Conservation (phyloP, 306 rosid species). For the Trichosanthes truncata region DNA sequence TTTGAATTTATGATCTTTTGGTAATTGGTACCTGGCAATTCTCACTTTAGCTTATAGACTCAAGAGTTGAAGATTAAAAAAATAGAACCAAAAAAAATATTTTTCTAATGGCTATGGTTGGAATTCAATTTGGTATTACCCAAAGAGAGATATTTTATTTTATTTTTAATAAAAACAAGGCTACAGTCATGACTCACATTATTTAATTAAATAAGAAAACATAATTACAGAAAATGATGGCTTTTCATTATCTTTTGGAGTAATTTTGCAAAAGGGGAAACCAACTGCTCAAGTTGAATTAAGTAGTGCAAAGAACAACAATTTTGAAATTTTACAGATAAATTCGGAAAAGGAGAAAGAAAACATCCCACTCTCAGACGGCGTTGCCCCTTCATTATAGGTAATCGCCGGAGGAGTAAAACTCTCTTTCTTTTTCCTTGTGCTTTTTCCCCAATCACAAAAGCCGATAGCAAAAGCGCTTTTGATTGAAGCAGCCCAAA, state of each 20-base stretch:
- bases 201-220: background rate
- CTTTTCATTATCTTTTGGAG: background rate
- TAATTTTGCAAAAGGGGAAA: background rate
- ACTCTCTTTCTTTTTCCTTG: background rate
- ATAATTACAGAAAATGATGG: conserved; percentile 1
- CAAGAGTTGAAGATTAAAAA: background rate
- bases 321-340: background rate
- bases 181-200: no score
- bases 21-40: no score
- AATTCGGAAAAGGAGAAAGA: background rate
- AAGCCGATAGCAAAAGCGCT: background rate
- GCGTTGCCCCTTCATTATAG: background rate
- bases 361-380: background rate
- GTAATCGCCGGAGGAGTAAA: background rate
- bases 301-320: background rate
- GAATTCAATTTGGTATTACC: background rate
- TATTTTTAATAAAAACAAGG: background rate
- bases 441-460: background rate
- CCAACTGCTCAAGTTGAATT: background rate
- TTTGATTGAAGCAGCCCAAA: background rate
- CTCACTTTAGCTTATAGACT: background rate
- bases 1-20: no score
- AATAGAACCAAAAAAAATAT: no score
- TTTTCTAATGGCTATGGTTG: background rate
- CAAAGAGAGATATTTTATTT: background rate